Base-by-base conservation (phyloP, 257 asterid genomes). In the Ehretia macrophylla region DNA sequence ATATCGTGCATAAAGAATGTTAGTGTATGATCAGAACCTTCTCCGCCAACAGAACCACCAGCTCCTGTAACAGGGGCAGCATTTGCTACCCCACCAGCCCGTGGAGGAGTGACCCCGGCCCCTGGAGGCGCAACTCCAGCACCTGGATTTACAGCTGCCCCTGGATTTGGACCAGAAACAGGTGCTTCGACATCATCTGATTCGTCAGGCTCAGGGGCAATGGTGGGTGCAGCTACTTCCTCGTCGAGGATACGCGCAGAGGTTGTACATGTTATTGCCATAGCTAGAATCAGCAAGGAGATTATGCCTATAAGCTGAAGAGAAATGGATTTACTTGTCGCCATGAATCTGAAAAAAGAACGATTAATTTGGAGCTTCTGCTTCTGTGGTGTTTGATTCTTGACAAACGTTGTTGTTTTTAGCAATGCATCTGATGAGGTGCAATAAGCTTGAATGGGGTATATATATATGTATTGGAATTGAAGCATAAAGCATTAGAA, bases 1-100 rank as follows among this genome's bases (percentile, higher is more conserved):
- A 86, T 84, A 71, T 90, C 97, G 49, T 90, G 97, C 97, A 90
- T 79, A 79, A 81, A 90, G 75, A 86, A 90, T n/a, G 93, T 72
- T 11, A 84, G 73, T 1, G 79, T 19, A 57, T 84, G 85, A 32
- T 73, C 88, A 52, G 65, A 60, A 8, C 40, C 53, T 6, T 53
- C 79, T 0, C 61, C 17, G 18, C 56, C 62, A 8, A 57, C 88
- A 48, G 64, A 55, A 12, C 45, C 56, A 5, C 51, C 75, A 0
- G 68, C 16, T 19, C 56, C 65, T 10, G 53, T 45, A 27, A 59
- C 56, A 21, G 48, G 23, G 22, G 65, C 57, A 0, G 54, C 67
- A 23, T 45, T 76, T 0, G 58, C 65, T 11, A n/a, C n/a, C n/a
- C n/a, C 10, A n/a, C 32, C 68, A 20, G 62, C 76, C 4, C 40